Evolutionary conservation across 2,329 filamentous ascomycete species (phyloP), one percentile per base, ranked within the genome.

Genomic region (Fusarium nelsonii): DNA sequence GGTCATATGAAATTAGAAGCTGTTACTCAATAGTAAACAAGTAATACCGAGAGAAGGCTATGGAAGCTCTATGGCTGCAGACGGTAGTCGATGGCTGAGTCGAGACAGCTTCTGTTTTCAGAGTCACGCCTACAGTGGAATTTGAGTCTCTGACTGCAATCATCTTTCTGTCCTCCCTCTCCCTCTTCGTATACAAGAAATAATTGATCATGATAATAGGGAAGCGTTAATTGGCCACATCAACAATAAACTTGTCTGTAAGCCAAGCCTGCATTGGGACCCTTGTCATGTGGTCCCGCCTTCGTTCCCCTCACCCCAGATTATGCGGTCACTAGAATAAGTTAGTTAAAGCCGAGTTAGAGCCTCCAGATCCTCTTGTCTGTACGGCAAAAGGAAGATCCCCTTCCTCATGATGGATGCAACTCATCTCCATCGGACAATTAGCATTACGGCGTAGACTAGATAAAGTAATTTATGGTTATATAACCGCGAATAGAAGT

Each of bases 351-450:
- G 33, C 23, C 8, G 46, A n/a, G 16, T 18, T 50, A 9, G 46
- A 37, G 46, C 46, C 20, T 50, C 46, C 23, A 43, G 41, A 23
- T 23, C 30, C 23, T 23, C 59, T 48, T 34, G 20, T 28, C 16
- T 15, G 8, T 30, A 14, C 11, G 18, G 26, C 8, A 12, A 8
- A 30, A 45, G 14, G 41, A 45, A 30, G 8, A 18, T 50, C 23
- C 46, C 45, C 63, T 60, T 70, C 46, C 48, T 73, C 54, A 65
- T 65, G 54, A 65, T 65, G 59, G 63, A 52, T 66, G 61, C 33
- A 58, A 44, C 11, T 37, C 11, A 15, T 65, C 30, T 37, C 23
- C 39, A 64, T 36, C 56, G 44, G 66, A 52, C 50, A 52, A 56
- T 62, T 52, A 61, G 16, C 48, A 52, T 50, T 58, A 58, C 58